Conservation (phyloP, 1,284 basidiomycete species). For the Sanghuangporus sanghuang region DNA sequence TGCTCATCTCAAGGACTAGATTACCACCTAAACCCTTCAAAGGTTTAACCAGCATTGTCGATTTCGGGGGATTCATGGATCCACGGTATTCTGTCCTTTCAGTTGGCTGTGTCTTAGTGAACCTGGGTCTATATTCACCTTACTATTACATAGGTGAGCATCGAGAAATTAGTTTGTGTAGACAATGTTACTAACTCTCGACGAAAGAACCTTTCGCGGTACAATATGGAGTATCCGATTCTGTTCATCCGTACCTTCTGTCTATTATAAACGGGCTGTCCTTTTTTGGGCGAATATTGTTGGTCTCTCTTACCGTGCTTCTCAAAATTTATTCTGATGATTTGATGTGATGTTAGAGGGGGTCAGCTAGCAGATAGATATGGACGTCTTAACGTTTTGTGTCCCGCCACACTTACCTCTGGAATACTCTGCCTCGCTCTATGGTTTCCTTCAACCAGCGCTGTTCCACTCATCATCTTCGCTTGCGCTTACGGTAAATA, state of each 20-base stretch:
- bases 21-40: constrained; percentile 1
- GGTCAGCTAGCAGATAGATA: not conserved
- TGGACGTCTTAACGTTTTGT: constrained; percentile 5
- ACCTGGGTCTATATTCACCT: constrained; percentile 4
- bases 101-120: constrained; percentile 4
- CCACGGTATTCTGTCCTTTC: constrained; percentile 1
- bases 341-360: not conserved
- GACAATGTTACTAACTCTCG: not conserved
- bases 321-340: not conserved
- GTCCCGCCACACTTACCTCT: not conserved
- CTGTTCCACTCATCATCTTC: not conserved
- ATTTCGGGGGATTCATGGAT: constrained; percentile 5
- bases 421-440: constrained; percentile 4
- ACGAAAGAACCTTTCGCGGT: constrained; percentile 4
- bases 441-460: not conserved
- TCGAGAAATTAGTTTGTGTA: not conserved
- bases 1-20: constrained; percentile 5
- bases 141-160: constrained; percentile 3
- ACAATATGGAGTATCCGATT: not conserved
- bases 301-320: not conserved
- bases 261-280: constrained; percentile 8
- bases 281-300: constrained; percentile 1
- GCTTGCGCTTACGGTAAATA: constrained; percentile 1
- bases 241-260: not conserved
- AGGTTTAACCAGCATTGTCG: not conserved